Evolutionary conservation across 2,329 filamentous ascomycete genomes (phyloP), one percentile per base, ranked within the genome.

Genomic region (Sclerotinia trifoliorum): DNA sequence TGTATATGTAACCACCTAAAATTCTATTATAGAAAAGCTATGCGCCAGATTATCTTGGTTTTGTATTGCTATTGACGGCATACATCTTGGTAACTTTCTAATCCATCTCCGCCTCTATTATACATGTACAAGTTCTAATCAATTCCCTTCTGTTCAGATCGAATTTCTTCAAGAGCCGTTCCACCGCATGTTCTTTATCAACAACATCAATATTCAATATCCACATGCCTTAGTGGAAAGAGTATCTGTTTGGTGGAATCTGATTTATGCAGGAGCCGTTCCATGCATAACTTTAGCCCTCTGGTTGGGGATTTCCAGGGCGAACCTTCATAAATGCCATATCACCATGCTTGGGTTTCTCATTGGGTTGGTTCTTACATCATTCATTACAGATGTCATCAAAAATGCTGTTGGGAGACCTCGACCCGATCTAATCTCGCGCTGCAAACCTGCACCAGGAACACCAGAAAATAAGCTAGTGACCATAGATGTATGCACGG

Each of bases 161-260:
- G 83, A 88, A 79, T 81, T 91, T 74, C 83, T 90, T 72, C 85
- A 92, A 74, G 88, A 90, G 70, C 95, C 95, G 0, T 98, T 98
- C 78, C 93, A 98, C 78, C 93, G 92, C 80, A 91, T 97, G 87
- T 98, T 99, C 81, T 91, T 88, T 72, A 86, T 98, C 71, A 91
- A 93, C 77, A 93, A 98, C 78, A 85, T 91, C 32, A 83, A 88
- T 62, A 93, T 98, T 69, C 89, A 92, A 72, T 97, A 90, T 76
- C 95, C 95, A 0, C 91, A 96, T 80, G 93, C 95, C 29, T 84
- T 90, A 68, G 80, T 90, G 63, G 94, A 99, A 79, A 87, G 93
- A 71, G 95, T 99, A 0, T 84, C 93, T 10, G 88, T 96, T 19
- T 78, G 90, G 90, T 83, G 73, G 74, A 76, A 76, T 58, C 75